phyloP scores from a whole-genome alignment of 1,284 basidiomycete species.

The Gomphus sp. region DNA sequence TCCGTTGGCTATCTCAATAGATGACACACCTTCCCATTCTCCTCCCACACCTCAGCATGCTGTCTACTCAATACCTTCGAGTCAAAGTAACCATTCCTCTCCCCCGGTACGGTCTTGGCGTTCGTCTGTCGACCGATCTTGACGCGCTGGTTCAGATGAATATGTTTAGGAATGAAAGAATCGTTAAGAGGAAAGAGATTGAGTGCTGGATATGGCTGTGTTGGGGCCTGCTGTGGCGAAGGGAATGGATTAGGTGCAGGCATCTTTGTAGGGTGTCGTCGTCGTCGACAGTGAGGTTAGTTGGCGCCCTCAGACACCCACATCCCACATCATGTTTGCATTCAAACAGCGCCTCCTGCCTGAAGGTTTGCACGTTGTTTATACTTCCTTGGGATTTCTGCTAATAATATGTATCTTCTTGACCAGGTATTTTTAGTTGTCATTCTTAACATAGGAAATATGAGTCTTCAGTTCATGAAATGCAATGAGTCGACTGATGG shows the following conservation, averaged over 20 bases:
- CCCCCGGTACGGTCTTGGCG: slow-evolving; percentile 90
- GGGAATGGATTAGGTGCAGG: slow-evolving; percentile 22
- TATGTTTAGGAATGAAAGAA: slow-evolving; percentile 94
- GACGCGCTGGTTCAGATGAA: slow-evolving; percentile 72
- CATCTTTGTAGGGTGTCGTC: slow-evolving; percentile 12
- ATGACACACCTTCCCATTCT: slow-evolving; percentile 64
- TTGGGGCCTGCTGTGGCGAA: slow-evolving; percentile 20
- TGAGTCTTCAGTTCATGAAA: too few species aligned
- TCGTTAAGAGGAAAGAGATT: slow-evolving; percentile 96
- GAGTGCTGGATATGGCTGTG: slow-evolving; percentile 51
- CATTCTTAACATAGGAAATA: too few species aligned
- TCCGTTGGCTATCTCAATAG: not conserved
- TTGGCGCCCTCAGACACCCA: not conserved
- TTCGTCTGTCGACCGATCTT: slow-evolving; percentile 99
- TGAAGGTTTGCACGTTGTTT: slow-evolving; percentile 1
- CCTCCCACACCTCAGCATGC: slow-evolving; percentile 98
- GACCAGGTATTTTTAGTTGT: too few species aligned
- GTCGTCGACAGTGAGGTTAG: not conserved
- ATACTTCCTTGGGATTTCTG: not conserved
- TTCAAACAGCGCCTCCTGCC: not conserved
- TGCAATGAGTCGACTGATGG: too few species aligned
- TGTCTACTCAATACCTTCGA: slow-evolving; percentile 92
- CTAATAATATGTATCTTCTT: too few species aligned
- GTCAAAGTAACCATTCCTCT: slow-evolving; percentile 96
- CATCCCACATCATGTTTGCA: not conserved